These are phyloP conservation scores for Boletus sp. DNA, from an alignment of 768 basidiomycete genomes.

Conservation along the genomic window DNA sequence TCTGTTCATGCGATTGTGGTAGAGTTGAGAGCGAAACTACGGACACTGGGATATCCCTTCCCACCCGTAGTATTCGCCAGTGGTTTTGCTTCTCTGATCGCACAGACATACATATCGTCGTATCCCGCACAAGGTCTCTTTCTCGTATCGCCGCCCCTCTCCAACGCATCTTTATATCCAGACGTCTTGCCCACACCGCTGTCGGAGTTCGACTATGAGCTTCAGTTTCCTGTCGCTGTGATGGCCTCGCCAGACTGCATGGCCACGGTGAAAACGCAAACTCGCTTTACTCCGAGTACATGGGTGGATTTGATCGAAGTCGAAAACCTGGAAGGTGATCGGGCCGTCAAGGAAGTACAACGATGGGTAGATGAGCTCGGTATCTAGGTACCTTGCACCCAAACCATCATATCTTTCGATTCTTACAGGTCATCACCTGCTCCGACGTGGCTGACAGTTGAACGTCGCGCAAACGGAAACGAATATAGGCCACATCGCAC, in stretches of 20 bases:
- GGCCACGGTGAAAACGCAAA: constrained; percentile 32
- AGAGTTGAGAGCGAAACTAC: constrained; percentile 46
- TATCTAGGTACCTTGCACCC: constrained; percentile 33
- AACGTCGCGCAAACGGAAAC: neutral
- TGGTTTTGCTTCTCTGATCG: constrained; percentile 49
- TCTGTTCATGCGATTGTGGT: neutral
- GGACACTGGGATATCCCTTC: constrained; percentile 46
- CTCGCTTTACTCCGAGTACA: constrained; percentile 42
- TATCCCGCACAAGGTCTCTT: constrained; percentile 61
- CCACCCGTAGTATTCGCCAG: constrained; percentile 58
- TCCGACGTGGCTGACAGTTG: neutral
- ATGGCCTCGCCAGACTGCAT: constrained; percentile 39
- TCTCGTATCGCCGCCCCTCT: constrained; percentile 55
- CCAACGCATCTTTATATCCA: constrained; percentile 36
- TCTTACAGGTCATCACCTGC: neutral
- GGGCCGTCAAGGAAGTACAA: constrained; percentile 43
- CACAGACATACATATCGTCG: constrained; percentile 68
- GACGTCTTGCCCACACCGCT: constrained; percentile 36
- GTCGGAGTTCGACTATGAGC: constrained; percentile 59
- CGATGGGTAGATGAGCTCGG: constrained; percentile 57
- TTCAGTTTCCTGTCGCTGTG: constrained; percentile 59
- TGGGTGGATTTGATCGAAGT: constrained; percentile 39
- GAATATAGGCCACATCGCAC: neutral
- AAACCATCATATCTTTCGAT: neutral
- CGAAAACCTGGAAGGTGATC: constrained; percentile 36